phyloP scores from a whole-genome alignment of 192 early-diverging fungal species.

The Chytriomyces confervae region DNA sequence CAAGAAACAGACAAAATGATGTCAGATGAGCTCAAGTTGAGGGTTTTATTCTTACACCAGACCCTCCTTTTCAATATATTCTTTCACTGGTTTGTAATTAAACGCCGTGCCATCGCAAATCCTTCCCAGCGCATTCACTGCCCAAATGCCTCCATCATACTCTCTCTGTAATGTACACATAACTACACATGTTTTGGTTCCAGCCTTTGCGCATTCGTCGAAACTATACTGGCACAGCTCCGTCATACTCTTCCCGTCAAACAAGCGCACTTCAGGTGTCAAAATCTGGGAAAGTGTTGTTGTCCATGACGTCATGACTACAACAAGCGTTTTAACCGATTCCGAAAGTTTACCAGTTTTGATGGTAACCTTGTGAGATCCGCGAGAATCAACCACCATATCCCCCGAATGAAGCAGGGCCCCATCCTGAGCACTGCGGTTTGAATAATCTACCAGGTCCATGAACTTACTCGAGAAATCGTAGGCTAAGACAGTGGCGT shows the following conservation, averaged over 20 bases:
- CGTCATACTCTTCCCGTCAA: conserved; percentile 27
- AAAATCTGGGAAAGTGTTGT: conserved; percentile 22
- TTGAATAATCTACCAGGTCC: conserved; percentile 13
- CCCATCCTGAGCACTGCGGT: conserved; percentile 6
- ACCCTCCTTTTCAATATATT: not conserved
- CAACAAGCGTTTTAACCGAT: conserved; percentile 36
- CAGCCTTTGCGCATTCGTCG: conserved; percentile 23
- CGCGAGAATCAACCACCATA: conserved; percentile 25
- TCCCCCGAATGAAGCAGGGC: conserved; percentile 41
- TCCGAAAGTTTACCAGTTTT: conserved; percentile 17
- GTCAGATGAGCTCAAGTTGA: too few relatives aligned
- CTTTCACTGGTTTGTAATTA: conserved; percentile 22
- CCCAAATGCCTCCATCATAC: conserved; percentile 27
- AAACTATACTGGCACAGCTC: conserved; percentile 43
- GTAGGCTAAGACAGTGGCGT: conserved; percentile 36
- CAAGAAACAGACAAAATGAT: too few relatives aligned
- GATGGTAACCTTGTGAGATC: conserved; percentile 40
- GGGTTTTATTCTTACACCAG: not conserved
- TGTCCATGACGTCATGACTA: conserved; percentile 41
- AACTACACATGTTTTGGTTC: conserved; percentile 36
- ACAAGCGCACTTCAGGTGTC: conserved; percentile 36
- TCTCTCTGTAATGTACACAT: conserved; percentile 38
- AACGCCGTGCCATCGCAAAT: conserved; percentile 30
- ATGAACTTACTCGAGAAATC: conserved; percentile 31
- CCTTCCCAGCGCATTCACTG: conserved; percentile 33